These are phyloP conservation scores for Zygosaccharomyces sapae DNA, from an alignment of 1,139 yeast genomes.

Conservation along the genomic window DNA sequence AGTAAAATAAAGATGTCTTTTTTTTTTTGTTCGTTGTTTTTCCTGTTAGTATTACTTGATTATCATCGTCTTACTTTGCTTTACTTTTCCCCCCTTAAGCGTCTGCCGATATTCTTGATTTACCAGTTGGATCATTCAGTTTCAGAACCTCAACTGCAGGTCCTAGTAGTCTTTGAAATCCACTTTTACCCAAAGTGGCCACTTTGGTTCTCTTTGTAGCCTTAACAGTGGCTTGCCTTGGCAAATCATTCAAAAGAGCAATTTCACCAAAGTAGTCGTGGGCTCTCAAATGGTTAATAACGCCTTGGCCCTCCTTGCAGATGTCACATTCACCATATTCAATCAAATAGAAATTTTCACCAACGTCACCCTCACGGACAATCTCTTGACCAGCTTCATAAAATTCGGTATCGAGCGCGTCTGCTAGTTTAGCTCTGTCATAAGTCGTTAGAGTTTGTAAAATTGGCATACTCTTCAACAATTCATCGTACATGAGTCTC, in stretches of 20 bases:
- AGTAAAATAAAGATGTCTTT: too few species aligned
- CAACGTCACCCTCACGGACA: constrained; percentile 83
- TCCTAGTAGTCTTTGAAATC: constrained; percentile 89
- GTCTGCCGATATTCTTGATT: constrained; percentile 3
- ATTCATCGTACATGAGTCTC: constrained; percentile 85
- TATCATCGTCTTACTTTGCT: not conserved
- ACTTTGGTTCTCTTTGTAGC: constrained; percentile 76
- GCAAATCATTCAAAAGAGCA: constrained; percentile 84
- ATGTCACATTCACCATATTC: constrained; percentile 86
- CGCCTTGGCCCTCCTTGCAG: constrained; percentile 51
- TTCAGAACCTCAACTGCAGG: constrained; percentile 83
- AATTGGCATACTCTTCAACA: constrained; percentile 81
- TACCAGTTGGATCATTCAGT: constrained; percentile 69
- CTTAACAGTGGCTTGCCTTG: constrained; percentile 90
- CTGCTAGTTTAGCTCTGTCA: constrained; percentile 89
- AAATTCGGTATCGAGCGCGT: constrained; percentile 78
- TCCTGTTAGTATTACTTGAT: not conserved
- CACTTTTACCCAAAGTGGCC: constrained; percentile 86
- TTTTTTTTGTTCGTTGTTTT: not conserved
- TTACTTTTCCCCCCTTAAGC: not conserved
- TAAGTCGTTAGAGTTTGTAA: constrained; percentile 66
- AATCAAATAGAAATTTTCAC: constrained; percentile 86
- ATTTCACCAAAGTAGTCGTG: constrained; percentile 97
- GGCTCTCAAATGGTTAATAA: constrained; percentile 56
- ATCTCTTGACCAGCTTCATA: constrained; percentile 71